Percentiles rank a stretch among this genome's conserved stretches.
Evolutionary conservation across 2,329 filamentous ascomycete genomes (phyloP).

Genomic region (Triangularia verruculosa): DNA sequence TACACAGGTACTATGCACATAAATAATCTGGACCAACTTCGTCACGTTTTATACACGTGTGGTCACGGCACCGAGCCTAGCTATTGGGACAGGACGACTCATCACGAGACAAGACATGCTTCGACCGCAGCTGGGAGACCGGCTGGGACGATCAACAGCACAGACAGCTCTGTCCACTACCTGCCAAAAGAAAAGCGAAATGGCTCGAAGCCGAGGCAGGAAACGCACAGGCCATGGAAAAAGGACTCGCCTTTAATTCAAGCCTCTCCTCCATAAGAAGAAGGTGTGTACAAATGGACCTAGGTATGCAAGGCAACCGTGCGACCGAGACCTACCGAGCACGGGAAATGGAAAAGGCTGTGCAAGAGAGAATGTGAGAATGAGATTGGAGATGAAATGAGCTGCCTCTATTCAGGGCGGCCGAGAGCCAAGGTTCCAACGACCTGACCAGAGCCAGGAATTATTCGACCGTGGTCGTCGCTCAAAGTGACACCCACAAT

Average conservation of each 20-base stretch:
- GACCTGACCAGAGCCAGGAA: background rate
- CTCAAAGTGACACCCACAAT: background rate
- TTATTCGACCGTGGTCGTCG: background rate
- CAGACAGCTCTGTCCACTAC: too few species aligned
- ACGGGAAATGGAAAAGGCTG: constrained; percentile 6
- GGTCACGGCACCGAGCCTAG: too few species aligned
- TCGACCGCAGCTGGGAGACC: background rate
- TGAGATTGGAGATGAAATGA: constrained; percentile 6
- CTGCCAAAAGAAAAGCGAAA: too few species aligned
- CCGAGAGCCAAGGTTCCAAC: background rate
- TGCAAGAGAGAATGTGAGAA: background rate
- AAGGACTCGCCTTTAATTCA: background rate
- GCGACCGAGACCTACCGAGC: background rate
- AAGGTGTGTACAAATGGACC: background rate
- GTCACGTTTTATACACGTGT: constrained; percentile 10
- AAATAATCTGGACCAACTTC: background rate
- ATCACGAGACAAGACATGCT: background rate
- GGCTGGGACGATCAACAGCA: background rate
- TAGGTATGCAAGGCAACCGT: constrained; percentile 6
- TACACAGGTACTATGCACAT: background rate
- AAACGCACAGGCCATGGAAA: background rate
- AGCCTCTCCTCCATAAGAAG: constrained; percentile 6
- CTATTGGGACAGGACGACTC: too few species aligned
- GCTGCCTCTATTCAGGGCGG: background rate
- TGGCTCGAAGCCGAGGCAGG: background rate